phyloP scores from a whole-genome alignment of 2,329 filamentous ascomycete species.

The Beauveria pseudobassiana region DNA sequence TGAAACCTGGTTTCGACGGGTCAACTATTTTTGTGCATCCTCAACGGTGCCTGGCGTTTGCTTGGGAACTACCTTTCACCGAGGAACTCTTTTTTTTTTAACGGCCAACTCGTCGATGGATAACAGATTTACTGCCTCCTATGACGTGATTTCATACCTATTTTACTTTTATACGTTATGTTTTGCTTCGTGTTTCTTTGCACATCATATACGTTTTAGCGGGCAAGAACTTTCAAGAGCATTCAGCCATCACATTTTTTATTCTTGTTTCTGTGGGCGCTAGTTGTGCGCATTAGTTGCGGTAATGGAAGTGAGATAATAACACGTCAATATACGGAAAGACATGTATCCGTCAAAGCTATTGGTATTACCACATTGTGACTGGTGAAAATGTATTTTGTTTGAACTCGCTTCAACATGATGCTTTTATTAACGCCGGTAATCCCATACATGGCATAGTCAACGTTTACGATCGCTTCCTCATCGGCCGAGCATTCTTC shows the following conservation, averaged over 20 bases:
- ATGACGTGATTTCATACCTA: not conserved
- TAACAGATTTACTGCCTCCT: not conserved
- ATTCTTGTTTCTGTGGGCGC: not conserved
- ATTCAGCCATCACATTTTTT: not conserved
- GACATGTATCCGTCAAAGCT: not conserved
- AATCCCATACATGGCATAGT: not conserved
- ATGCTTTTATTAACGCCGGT: not conserved
- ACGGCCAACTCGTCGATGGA: not conserved
- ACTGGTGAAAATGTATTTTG: not conserved
- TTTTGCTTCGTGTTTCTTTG: not conserved
- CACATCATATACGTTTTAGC: not conserved
- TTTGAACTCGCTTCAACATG: not conserved
- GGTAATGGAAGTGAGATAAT: not conserved
- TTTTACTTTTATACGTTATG: not conserved
- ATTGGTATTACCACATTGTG: not conserved
- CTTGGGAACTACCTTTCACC: not conserved
- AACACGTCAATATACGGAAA: not conserved
- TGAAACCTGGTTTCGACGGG: not conserved
- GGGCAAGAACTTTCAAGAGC: not conserved
- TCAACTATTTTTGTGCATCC: not conserved
- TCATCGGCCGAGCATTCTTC: slow-evolving; percentile 81
- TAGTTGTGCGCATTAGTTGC: not conserved
- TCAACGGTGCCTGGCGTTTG: not conserved
- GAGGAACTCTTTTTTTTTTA: not conserved
- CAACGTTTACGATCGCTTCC: slow-evolving; percentile 35